Evolutionary conservation across 2,329 filamentous ascomycete species (phyloP).

Genomic region (Claviceps spartinae): DNA sequence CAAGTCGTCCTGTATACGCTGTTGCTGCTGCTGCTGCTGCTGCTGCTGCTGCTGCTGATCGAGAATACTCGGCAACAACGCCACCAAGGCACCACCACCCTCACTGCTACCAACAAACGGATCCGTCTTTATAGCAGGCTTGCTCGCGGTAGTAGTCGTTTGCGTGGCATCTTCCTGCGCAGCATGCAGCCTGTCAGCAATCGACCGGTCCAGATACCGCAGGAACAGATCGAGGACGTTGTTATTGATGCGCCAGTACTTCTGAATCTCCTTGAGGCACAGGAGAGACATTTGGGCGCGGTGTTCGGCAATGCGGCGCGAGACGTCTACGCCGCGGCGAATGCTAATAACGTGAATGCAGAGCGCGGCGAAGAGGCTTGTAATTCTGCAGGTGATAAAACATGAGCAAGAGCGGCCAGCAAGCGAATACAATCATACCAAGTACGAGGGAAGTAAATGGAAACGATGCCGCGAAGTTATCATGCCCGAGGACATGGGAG

Average conservation of each 20-base stretch:
- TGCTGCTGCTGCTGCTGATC: not conserved
- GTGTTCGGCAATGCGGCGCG: slow-evolving; percentile 22
- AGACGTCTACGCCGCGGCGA: slow-evolving; percentile 18
- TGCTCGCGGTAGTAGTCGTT: not conserved
- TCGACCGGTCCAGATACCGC: slow-evolving; percentile 24
- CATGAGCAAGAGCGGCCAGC: not conserved
- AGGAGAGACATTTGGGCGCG: slow-evolving; percentile 24
- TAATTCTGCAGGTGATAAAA: slow-evolving; percentile 14
- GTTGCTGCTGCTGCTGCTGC: slow-evolving; percentile 7
- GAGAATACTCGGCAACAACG: slow-evolving; percentile 1
- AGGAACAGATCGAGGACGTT: slow-evolving; percentile 24
- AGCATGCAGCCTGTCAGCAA: slow-evolving; percentile 20
- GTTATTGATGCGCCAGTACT: slow-evolving; percentile 28
- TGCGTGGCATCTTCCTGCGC: slow-evolving; percentile 6
- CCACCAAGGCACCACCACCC: not conserved
- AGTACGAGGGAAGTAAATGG: too few species aligned
- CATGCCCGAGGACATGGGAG: too few species aligned
- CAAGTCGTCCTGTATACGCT: slow-evolving; percentile 12
- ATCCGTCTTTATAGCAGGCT: not conserved
- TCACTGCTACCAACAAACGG: slow-evolving; percentile 2
- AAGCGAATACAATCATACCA: too few species aligned
- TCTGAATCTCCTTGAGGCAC: slow-evolving; percentile 24
- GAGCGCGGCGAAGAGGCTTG: slow-evolving; percentile 23
- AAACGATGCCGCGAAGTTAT: too few species aligned
- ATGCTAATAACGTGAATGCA: slow-evolving; percentile 25